Conservation (phyloP, 148 eudicot species). For the Amaranthus hypochondriacus region DNA sequence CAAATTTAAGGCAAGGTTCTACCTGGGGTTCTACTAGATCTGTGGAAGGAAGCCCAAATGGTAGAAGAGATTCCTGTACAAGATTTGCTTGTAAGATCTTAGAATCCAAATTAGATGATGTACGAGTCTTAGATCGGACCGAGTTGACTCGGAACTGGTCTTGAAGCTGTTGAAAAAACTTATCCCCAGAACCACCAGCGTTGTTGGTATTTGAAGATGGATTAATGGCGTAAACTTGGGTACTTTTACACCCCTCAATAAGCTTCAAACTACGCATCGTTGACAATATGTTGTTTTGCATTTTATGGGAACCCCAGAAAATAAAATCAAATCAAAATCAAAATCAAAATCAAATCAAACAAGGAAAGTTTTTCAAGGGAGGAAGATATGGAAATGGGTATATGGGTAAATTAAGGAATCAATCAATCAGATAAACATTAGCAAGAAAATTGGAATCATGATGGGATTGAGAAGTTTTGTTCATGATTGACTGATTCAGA, state of each 20-base stretch:
- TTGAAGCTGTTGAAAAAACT: conserved; percentile 53
- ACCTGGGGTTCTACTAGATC: conserved; percentile 46
- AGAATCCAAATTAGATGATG: conserved; percentile 5
- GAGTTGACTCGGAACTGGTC: conserved; percentile 72
- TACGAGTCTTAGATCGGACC: conserved; percentile 41
- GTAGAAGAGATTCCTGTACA: conserved; percentile 34
- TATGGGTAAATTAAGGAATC: neutral
- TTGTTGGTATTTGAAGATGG: conserved; percentile 15
- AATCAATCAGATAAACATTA: conserved; percentile 1
- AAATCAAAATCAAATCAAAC: neutral
- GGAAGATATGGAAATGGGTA: conserved; percentile 2
- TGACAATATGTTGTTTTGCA: conserved; percentile 60
- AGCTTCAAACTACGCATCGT: conserved; percentile 64
- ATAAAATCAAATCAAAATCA: neutral
- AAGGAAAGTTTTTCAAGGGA: neutral
- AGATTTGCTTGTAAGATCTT: conserved; percentile 17
- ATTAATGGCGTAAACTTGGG: conserved; percentile 43
- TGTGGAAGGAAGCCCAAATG: conserved; percentile 37
- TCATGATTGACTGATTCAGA: neutral
- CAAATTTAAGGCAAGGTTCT: conserved; percentile 40
- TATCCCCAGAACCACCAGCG: conserved; percentile 32
- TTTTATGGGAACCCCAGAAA: conserved; percentile 4
- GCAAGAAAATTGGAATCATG: neutral
- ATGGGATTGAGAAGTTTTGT: neutral
- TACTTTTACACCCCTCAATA: conserved; percentile 49